phyloP scores from a whole-genome alignment of 257 asterid genomes.

The Gardenia jasminoides region DNA sequence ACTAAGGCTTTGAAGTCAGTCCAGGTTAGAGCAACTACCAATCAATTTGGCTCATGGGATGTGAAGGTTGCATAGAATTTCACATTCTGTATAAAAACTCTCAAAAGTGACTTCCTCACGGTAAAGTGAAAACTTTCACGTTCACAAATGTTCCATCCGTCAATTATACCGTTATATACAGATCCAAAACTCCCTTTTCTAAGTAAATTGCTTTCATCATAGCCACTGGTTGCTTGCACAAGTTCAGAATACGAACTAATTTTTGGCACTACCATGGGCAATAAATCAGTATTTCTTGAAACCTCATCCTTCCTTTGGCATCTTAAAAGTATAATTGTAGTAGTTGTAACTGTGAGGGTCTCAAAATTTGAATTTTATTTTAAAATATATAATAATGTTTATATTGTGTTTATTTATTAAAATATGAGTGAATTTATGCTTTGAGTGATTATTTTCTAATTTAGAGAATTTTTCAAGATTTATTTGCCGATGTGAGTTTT shows the following conservation, averaged over 20 bases:
- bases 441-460: no score
- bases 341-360: no score
- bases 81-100: slow-evolving; percentile 7
- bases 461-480: no score
- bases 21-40: background rate
- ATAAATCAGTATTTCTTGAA: no score
- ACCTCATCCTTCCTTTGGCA: no score
- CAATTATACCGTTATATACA: background rate
- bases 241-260: slow-evolving; percentile 9
- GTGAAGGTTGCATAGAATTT: background rate
- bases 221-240: slow-evolving; percentile 3
- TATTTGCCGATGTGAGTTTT: no score
- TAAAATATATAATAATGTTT: no score
- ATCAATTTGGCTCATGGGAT: slow-evolving; percentile 4
- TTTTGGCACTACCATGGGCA: no score
- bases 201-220: background rate
- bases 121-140: slow-evolving; percentile 6
- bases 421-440: no score
- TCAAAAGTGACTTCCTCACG: background rate
- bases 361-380: no score
- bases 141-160: background rate
- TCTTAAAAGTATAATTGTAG: no score
- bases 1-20: slow-evolving; percentile 11
- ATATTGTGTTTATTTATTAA: no score
- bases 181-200: background rate